A percentile compares a stretch with the other conserved stretches of the same genome.
Conservation (phyloP, 2,329 filamentous ascomycete species). For the Zarea fungicola region DNA sequence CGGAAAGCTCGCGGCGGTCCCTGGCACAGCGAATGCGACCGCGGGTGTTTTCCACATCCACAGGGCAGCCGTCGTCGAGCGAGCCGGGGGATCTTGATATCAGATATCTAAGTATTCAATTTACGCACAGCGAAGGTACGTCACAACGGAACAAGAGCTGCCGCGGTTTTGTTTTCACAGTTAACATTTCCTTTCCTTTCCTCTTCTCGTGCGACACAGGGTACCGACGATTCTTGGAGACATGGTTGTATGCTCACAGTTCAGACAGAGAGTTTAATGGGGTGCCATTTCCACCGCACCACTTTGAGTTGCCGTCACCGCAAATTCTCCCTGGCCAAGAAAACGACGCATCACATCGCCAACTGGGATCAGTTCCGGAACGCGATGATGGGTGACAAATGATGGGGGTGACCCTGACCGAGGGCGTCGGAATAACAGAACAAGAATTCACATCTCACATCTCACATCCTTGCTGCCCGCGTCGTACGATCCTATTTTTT, state of each 20-base stretch:
- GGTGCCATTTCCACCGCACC: constrained; percentile 40
- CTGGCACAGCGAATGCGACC: constrained; percentile 39
- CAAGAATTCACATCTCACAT: background rate
- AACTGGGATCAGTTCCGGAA: constrained; percentile 27
- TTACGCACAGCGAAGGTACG: constrained; percentile 43
- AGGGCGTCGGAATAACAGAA: background rate
- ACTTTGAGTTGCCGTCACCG: constrained; percentile 43
- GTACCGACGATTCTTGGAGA: constrained; percentile 41
- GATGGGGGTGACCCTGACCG: background rate
- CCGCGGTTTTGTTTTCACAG: no score
- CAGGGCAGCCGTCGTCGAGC: constrained; percentile 19
- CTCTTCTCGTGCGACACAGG: constrained; percentile 24
- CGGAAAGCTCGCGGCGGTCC: constrained; percentile 33
- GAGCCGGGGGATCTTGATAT: constrained; percentile 33
- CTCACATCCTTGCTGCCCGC: background rate
- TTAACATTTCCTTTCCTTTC: background rate
- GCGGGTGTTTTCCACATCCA: constrained; percentile 30
- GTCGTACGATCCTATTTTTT: background rate
- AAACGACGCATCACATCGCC: constrained; percentile 21
- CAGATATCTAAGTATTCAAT: constrained; percentile 45
- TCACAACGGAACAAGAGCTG: no score
- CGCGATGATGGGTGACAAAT: constrained; percentile 17
- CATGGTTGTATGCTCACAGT: constrained; percentile 41
- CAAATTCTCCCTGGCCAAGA: constrained; percentile 34
- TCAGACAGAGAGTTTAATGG: constrained; percentile 42